Conservation (phyloP, 1,139 yeast species). For the Candida sojae region DNA sequence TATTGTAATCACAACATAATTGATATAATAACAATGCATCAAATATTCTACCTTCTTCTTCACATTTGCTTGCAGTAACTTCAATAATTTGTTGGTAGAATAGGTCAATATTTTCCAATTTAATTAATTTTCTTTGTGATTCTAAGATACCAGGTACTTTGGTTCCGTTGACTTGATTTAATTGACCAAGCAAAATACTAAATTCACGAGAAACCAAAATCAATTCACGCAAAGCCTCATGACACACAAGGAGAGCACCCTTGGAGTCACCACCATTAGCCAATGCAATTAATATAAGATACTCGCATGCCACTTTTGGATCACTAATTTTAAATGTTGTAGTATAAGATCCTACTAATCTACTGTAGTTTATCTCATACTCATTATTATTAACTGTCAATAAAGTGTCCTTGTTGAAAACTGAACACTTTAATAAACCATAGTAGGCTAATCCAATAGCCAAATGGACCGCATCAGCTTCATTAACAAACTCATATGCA, state of each 20-base stretch:
- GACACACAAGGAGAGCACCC: constrained; percentile 60
- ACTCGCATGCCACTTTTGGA: constrained; percentile 90
- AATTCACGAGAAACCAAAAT: constrained; percentile 87
- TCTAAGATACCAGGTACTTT: constrained; percentile 86
- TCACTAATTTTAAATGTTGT: constrained; percentile 81
- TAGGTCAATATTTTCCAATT: constrained; percentile 54
- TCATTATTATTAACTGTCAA: constrained; percentile 33
- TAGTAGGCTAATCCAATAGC: constrained; percentile 80
- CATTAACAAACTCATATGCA: constrained; percentile 61
- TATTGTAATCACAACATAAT: constrained; percentile 83
- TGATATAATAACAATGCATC: constrained; percentile 88
- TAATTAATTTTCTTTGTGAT: constrained; percentile 68
- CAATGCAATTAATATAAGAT: constrained; percentile 71
- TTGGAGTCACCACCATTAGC: constrained; percentile 25
- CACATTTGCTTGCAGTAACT: constrained; percentile 83
- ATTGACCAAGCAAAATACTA: constrained; percentile 75
- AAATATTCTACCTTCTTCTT: constrained; percentile 86
- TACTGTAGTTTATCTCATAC: constrained; percentile 55
- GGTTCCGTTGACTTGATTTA: constrained; percentile 68
- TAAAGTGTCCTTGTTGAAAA: constrained; percentile 32
- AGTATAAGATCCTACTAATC: constrained; percentile 70
- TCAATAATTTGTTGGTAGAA: constrained; percentile 66
- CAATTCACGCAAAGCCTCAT: constrained; percentile 80
- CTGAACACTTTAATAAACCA: constrained; percentile 63
- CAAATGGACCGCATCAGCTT: constrained; percentile 87